Conservation (phyloP, 2,329 filamentous ascomycete species). For the Cordyceps farinosa region DNA sequence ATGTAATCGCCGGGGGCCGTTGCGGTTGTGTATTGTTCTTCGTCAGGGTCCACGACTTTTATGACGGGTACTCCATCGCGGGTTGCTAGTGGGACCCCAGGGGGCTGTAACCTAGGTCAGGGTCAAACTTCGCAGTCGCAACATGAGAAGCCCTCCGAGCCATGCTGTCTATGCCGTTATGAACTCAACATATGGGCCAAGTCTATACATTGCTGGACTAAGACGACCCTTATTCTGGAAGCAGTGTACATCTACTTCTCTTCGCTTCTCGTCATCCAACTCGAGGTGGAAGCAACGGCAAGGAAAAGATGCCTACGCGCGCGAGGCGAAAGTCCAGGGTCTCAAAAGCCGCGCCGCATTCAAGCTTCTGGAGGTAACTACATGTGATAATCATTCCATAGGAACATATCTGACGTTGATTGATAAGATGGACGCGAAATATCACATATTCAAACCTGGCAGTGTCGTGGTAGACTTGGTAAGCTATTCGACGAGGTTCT, state of each 20-base stretch:
- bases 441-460: constrained; percentile 72
- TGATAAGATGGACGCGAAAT: constrained; percentile 72
- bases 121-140: not conserved
- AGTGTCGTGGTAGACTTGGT: constrained; percentile 90
- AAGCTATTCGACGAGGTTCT: constrained; percentile 27
- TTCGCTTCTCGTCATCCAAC: constrained; percentile 17
- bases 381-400: not conserved
- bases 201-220: not conserved
- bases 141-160: not conserved
- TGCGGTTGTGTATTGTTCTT: no score
- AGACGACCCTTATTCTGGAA: not conserved
- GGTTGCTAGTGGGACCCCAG: not conserved
- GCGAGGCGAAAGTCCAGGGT: constrained; percentile 71
- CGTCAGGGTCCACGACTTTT: no score
- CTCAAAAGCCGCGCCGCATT: constrained; percentile 90
- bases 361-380: constrained; percentile 76
- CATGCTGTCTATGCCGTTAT: not conserved
- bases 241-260: no score
- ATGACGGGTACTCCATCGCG: not conserved
- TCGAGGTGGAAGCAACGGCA: constrained; percentile 79
- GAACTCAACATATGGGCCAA: not conserved
- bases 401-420: constrained; percentile 6
- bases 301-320: constrained; percentile 65
- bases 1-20: no score
- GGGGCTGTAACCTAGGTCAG: not conserved